Conservation (phyloP, 139 green algal species). For the Coelastrella sp. region DNA sequence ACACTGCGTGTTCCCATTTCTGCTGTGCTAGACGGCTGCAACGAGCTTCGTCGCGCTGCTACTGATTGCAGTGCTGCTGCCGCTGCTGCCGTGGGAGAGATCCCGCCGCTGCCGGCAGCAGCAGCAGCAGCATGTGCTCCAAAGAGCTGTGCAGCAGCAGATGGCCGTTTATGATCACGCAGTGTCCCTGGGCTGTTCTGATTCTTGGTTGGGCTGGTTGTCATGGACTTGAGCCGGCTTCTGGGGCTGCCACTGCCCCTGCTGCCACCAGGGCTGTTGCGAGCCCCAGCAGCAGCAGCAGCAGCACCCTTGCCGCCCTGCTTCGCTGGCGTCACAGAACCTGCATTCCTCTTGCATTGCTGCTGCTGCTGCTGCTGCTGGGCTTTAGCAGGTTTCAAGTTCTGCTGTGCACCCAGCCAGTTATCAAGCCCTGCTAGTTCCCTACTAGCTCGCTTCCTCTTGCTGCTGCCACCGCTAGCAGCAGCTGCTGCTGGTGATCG, state of each 20-base stretch:
- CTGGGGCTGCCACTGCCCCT: neutral
- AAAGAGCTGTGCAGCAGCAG: too few relatives aligned
- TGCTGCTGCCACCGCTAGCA: neutral
- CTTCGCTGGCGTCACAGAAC: neutral
- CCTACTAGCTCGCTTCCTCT: neutral
- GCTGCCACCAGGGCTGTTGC: neutral
- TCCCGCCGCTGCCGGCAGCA: neutral
- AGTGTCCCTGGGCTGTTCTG: neutral
- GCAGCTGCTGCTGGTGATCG: neutral
- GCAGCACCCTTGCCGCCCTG: neutral
- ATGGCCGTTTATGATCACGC: too few relatives aligned
- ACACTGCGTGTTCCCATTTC: neutral
- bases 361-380: slow-evolving; percentile 32
- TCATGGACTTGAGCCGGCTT: neutral
- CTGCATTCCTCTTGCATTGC: neutral
- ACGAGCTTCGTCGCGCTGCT: neutral
- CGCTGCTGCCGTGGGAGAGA: neutral
- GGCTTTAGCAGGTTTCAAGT: neutral
- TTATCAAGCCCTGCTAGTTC: neutral
- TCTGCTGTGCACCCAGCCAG: slow-evolving; percentile 1
- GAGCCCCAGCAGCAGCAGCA: slow-evolving; percentile 11
- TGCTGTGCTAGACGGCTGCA: neutral
- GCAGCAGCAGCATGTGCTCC: neutral
- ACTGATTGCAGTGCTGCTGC: slow-evolving; percentile 12
- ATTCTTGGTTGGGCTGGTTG: neutral